phyloP scores from a whole-genome alignment of 495 filamentous ascomycete genomes.

The Penicillium chermesinum region DNA sequence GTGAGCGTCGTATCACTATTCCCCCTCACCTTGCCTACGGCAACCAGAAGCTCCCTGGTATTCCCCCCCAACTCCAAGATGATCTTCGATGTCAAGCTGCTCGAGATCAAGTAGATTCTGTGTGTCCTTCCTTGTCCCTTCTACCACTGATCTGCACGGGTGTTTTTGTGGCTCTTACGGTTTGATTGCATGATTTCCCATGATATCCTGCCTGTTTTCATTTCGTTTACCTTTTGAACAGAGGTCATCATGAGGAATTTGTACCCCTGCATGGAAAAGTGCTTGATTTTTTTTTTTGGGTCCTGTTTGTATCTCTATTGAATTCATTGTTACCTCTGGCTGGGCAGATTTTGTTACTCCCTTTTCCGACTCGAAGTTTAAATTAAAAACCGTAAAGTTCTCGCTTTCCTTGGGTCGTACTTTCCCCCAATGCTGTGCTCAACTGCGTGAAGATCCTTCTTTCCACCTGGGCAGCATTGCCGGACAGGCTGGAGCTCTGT shows the following conservation, averaged over 20 bases:
- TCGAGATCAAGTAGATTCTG: slow-evolving; percentile 57
- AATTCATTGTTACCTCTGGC: slow-evolving; percentile 5
- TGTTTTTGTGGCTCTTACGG: slow-evolving; percentile 30
- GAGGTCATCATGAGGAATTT: slow-evolving; percentile 36
- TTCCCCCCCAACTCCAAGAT: slow-evolving; percentile 86
- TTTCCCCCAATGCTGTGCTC: no score
- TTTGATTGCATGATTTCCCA: slow-evolving; percentile 32
- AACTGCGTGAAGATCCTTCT: no score
- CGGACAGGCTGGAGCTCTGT: no score
- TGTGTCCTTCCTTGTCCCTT: slow-evolving; percentile 17
- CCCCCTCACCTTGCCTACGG: slow-evolving; percentile 84
- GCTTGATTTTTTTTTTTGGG: slow-evolving; percentile 12
- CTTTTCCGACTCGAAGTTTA: neutral
- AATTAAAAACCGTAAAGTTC: no score
- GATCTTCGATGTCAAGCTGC: slow-evolving; percentile 87
- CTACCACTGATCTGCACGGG: slow-evolving; percentile 21
- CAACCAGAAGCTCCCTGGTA: slow-evolving; percentile 67
- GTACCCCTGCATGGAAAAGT: slow-evolving; percentile 29
- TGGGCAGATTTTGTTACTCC: neutral
- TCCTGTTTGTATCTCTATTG: slow-evolving; percentile 11
- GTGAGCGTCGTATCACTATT: slow-evolving; percentile 86
- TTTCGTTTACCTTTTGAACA: slow-evolving; percentile 34
- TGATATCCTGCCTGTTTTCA: slow-evolving; percentile 46
- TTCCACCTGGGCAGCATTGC: no score
- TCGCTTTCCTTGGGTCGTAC: no score